A percentile compares a stretch with the other conserved stretches of the same genome.
These are phyloP conservation scores for Serendipita sp. DNA, from an alignment of 768 basidiomycete genomes.

Conservation along the genomic window DNA sequence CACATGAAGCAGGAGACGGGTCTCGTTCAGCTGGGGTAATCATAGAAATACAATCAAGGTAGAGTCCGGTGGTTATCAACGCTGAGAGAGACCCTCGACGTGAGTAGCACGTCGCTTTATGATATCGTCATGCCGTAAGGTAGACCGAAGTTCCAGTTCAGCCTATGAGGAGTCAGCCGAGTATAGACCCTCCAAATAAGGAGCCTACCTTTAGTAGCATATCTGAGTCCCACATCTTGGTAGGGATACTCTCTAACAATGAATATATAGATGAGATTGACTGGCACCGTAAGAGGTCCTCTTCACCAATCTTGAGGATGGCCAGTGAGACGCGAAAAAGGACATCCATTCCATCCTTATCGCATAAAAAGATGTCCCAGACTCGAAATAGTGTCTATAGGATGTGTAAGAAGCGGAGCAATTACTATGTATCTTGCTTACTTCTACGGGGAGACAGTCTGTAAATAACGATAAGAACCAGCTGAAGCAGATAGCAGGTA, in stretches of 20 bases:
- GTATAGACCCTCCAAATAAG: not conserved
- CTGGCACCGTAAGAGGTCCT: constrained; percentile 66
- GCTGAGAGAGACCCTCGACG: constrained; percentile 19
- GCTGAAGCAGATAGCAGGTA: constrained; percentile 90
- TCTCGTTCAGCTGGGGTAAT: too few species aligned
- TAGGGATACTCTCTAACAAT: constrained; percentile 74
- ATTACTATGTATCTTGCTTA: constrained; percentile 19
- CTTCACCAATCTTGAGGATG: constrained; percentile 69
- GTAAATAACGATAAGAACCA: constrained; percentile 97
- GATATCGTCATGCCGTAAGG: constrained; percentile 38
- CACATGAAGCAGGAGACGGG: not conserved
- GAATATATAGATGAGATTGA: constrained; percentile 83
- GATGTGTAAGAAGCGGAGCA: not conserved
- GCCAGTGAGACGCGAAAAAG: constrained; percentile 80
- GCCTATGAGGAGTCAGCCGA: constrained; percentile 20
- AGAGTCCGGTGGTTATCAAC: not conserved
- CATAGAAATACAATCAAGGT: not conserved
- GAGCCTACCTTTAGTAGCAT: constrained; percentile 60
- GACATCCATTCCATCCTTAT: constrained; percentile 75
- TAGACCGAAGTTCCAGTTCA: constrained; percentile 39
- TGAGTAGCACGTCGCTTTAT: constrained; percentile 37
- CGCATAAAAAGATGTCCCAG: constrained; percentile 77
- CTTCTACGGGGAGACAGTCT: constrained; percentile 89
- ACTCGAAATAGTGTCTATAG: constrained; percentile 77
- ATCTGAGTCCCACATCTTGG: constrained; percentile 86